Conservation (phyloP, 2,329 filamentous ascomycete genomes). For the Paecilomyces variotii region DNA sequence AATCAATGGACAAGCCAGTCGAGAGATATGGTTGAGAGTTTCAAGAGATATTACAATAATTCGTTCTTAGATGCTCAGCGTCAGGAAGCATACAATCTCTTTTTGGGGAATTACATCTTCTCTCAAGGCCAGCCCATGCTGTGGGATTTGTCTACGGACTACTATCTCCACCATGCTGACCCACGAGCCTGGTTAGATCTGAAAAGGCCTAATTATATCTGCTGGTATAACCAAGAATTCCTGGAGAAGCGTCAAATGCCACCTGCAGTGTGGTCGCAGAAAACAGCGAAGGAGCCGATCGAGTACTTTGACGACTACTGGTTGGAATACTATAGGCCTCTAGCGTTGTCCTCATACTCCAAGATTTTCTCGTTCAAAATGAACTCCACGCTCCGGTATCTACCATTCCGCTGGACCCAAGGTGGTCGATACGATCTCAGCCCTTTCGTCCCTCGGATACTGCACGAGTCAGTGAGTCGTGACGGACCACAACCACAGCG, state of each 20-base stretch:
- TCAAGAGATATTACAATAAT: conserved; percentile 98
- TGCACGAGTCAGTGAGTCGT: conserved; percentile 47
- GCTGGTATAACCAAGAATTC: conserved; percentile 74
- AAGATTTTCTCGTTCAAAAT: conserved; percentile 92
- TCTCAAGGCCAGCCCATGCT: conserved; percentile 83
- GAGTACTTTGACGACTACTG: conserved; percentile 84
- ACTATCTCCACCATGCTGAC: conserved; percentile 87
- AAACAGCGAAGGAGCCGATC: conserved; percentile 20
- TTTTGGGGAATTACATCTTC: conserved; percentile 93
- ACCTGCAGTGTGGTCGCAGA: conserved; percentile 22
- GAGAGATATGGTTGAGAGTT: conserved; percentile 97
- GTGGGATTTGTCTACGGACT: conserved; percentile 92
- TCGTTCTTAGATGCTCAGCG: conserved; percentile 96
- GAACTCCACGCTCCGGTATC: conserved; percentile 79
- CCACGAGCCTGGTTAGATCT: conserved; percentile 65
- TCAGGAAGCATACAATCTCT: conserved; percentile 96
- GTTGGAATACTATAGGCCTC: conserved; percentile 91
- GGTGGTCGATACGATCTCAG: conserved; percentile 74
- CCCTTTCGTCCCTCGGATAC: conserved; percentile 73
- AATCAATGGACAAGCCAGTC: conserved; percentile 98
- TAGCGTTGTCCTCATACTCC: conserved; percentile 76
- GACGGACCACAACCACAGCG: conserved; percentile 46
- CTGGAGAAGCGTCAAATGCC: conserved; percentile 58
- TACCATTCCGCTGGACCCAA: conserved; percentile 61
- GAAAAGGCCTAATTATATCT: conserved; percentile 64